Conservation (phyloP, 108 stramenopile species). For the Skeletonema marinoi region DNA sequence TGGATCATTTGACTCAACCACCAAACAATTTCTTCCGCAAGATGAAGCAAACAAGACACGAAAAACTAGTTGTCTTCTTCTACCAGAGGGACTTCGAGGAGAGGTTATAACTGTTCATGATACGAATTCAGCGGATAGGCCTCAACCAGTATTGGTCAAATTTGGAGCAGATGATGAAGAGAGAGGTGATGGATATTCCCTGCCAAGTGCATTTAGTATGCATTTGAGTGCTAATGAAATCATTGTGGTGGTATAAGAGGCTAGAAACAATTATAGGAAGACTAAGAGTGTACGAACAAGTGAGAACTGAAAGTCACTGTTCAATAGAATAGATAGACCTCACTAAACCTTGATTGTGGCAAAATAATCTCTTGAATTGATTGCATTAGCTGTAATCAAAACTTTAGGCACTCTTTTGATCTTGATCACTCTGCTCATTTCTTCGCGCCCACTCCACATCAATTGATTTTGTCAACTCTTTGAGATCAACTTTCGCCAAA, state of each 20-base stretch:
- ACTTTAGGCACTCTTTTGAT: no score
- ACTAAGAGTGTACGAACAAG: no score
- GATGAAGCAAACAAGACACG: constrained; percentile 11
- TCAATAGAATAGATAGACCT: no score
- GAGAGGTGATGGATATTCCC: constrained; percentile 5
- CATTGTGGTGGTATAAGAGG: constrained; percentile 1
- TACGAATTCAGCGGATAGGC: constrained; percentile 32
- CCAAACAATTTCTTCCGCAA: constrained; percentile 21
- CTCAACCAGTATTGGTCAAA: constrained; percentile 34
- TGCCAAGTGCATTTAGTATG: constrained; percentile 28
- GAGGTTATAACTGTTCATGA: constrained; percentile 22
- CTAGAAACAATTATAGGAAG: no score
- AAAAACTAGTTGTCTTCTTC: constrained; percentile 17
- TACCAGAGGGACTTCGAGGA: constrained; percentile 31
- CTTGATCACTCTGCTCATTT: no score
- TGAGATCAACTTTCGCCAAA: no score
- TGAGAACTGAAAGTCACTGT: no score
- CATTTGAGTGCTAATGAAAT: constrained; percentile 35
- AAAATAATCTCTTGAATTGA: no score
- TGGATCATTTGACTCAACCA: constrained; percentile 27
- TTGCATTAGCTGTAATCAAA: no score
- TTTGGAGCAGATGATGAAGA: constrained; percentile 39
- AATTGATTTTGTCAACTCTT: no score
- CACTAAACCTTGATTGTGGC: no score
- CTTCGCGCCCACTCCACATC: no score